Evolutionary conservation across 2,329 filamentous ascomycete genomes (phyloP).

Genomic region (Alternaria triticimaculans): DNA sequence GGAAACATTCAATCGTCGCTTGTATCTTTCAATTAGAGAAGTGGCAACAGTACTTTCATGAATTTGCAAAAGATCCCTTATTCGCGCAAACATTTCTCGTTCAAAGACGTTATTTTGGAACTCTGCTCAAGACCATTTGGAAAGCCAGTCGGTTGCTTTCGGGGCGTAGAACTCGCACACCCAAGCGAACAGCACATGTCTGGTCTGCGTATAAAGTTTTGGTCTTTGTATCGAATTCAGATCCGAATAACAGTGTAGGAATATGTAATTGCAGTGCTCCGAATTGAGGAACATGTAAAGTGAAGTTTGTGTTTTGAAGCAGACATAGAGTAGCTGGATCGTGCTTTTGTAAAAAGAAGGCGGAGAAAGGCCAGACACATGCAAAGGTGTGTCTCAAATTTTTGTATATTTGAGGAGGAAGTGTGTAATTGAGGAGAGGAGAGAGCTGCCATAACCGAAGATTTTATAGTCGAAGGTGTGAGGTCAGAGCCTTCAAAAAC

Average conservation of each 20-base stretch:
- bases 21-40: background rate
- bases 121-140: background rate
- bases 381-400: no score
- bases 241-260: no score
- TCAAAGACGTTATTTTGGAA: no score
- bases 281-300: background rate
- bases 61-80: no score
- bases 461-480: no score
- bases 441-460: background rate
- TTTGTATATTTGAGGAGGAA: background rate
- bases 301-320: no score
- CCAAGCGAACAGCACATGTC: background rate
- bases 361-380: no score
- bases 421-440: background rate
- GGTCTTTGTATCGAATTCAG: no score
- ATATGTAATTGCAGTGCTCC: background rate
- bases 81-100: background rate
- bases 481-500: background rate
- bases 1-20: background rate
- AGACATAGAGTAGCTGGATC: no score
- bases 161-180: background rate
- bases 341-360: no score
- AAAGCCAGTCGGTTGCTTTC: accelerated
- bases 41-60: background rate
- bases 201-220: no score